Evolutionary conservation across 2,329 filamentous ascomycete genomes (phyloP).

Genomic region (Davidsoniella virescens): DNA sequence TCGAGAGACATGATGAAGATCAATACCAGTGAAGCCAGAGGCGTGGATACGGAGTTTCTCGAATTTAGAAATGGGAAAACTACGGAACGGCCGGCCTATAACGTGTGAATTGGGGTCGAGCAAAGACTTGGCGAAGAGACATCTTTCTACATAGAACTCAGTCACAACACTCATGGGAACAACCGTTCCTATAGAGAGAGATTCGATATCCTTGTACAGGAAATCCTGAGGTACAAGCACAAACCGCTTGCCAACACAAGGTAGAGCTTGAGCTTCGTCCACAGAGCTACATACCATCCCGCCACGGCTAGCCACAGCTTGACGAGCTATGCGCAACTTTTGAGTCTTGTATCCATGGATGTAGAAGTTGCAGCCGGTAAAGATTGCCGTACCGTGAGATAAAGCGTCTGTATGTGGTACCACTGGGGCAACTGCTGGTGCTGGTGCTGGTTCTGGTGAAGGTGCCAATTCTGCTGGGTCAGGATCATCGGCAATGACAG

Average conservation of each 20-base stretch:
- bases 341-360: conserved; percentile 39
- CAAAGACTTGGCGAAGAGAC: conserved; percentile 59
- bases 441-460: neutral
- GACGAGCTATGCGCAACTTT: conserved; percentile 4
- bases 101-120: conserved; percentile 53
- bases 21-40: conserved; percentile 68
- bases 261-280: conserved; percentile 1
- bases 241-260: conserved; percentile 19
- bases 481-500: neutral
- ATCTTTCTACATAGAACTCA: conserved; percentile 87
- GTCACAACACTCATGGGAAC: conserved; percentile 39
- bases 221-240: conserved; percentile 36
- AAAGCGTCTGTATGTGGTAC: neutral
- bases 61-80: conserved; percentile 56
- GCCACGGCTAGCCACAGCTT: conserved; percentile 5
- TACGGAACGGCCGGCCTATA: conserved; percentile 60
- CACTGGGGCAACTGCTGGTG: conserved; percentile 2
- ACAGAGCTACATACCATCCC: neutral
- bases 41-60: conserved; percentile 56
- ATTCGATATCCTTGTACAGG: neutral
- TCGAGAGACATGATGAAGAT: conserved; percentile 71
- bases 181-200: neutral
- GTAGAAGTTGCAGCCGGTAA: conserved; percentile 40
- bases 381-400: conserved; percentile 27
- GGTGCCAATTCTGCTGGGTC: neutral